Percentiles rank a stretch among this genome's conserved stretches.
Evolutionary conservation across 805 yeast species (phyloP).

Genomic region (Naumovozyma castellii): DNA sequence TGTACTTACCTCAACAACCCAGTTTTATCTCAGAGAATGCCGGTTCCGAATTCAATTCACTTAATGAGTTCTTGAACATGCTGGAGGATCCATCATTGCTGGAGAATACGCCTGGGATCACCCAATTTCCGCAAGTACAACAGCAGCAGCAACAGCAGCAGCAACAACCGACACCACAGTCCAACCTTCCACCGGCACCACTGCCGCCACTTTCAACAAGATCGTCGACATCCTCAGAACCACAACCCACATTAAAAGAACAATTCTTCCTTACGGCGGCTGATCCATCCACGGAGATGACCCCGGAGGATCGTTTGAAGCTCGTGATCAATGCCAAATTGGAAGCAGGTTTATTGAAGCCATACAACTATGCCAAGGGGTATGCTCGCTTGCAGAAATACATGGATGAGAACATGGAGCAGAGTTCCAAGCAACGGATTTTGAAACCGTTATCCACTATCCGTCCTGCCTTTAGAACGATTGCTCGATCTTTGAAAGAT

Average conservation of each 20-base stretch:
- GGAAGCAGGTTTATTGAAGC: slow-evolving; percentile 86
- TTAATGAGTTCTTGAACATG: slow-evolving; percentile 83
- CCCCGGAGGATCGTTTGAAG: slow-evolving; percentile 87
- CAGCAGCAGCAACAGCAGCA: not conserved
- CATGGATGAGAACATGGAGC: slow-evolving; percentile 90
- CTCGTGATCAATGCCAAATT: slow-evolving; percentile 90
- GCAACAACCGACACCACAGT: not conserved
- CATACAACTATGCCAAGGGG: slow-evolving; percentile 89
- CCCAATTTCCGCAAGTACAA: not conserved
- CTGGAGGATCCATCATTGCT: slow-evolving; percentile 63
- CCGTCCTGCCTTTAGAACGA: slow-evolving; percentile 88
- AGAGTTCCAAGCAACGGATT: slow-evolving; percentile 72
- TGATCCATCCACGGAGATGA: slow-evolving; percentile 87
- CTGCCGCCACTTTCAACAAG: not conserved
- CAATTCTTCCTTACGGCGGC: slow-evolving; percentile 94
- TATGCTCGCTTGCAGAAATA: slow-evolving; percentile 81
- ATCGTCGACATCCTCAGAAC: not conserved
- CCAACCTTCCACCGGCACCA: not conserved
- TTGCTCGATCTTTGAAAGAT: slow-evolving; percentile 82
- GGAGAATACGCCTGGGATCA: not conserved
- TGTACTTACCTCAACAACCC: slow-evolving; percentile 49
- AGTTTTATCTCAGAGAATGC: slow-evolving; percentile 85
- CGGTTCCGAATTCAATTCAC: slow-evolving; percentile 82
- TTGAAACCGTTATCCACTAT: slow-evolving; percentile 76
- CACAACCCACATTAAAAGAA: slow-evolving; percentile 62